Percentiles rank a stretch among this genome's conserved stretches.
Conservation (phyloP, 2,329 filamentous ascomycete genomes). For the Fusarium odoratissimum region DNA sequence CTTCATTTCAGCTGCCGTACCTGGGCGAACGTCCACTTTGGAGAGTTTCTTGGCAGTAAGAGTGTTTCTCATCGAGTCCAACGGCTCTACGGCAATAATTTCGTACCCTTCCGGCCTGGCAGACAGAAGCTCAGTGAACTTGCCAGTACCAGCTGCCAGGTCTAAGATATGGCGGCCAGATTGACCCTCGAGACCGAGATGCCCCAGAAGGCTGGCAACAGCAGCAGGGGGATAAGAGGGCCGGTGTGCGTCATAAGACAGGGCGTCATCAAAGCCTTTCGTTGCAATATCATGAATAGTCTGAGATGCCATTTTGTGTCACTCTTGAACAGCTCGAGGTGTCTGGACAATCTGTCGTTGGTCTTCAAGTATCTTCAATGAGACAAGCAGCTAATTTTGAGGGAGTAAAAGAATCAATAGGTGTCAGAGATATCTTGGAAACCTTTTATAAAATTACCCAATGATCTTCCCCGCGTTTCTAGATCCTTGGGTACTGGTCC, state of each 20-base stretch:
- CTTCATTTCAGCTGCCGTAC: slow-evolving; percentile 68
- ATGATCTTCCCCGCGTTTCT: slow-evolving; percentile 28
- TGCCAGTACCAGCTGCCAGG: slow-evolving; percentile 76
- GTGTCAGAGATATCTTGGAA: background rate
- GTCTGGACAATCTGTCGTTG: slow-evolving; percentile 2
- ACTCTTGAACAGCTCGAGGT: slow-evolving; percentile 1
- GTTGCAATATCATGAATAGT: slow-evolving; percentile 63
- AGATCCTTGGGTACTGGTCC: background rate
- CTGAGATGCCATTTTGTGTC: slow-evolving; percentile 28
- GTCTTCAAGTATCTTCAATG: background rate
- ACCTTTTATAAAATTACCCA: slow-evolving; percentile 32
- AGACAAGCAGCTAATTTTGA: slow-evolving; percentile 3
- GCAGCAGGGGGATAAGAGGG: slow-evolving; percentile 73
- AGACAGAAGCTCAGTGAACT: slow-evolving; percentile 74
- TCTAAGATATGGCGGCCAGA: slow-evolving; percentile 67
- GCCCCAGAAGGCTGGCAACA: slow-evolving; percentile 67
- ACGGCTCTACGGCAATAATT: slow-evolving; percentile 73
- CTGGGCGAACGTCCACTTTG: slow-evolving; percentile 66
- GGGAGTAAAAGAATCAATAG: background rate
- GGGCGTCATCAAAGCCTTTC: slow-evolving; percentile 73
- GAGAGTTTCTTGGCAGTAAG: slow-evolving; percentile 68
- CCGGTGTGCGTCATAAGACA: slow-evolving; percentile 73
- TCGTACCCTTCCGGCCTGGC: slow-evolving; percentile 68
- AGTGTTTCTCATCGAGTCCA: slow-evolving; percentile 71
- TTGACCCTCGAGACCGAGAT: slow-evolving; percentile 62